A percentile compares a stretch with the other conserved stretches of the same genome.
These are phyloP conservation scores for Nigrograna mackinnonii DNA, from an alignment of 2,329 filamentous ascomycete species.

Conservation along the genomic window DNA sequence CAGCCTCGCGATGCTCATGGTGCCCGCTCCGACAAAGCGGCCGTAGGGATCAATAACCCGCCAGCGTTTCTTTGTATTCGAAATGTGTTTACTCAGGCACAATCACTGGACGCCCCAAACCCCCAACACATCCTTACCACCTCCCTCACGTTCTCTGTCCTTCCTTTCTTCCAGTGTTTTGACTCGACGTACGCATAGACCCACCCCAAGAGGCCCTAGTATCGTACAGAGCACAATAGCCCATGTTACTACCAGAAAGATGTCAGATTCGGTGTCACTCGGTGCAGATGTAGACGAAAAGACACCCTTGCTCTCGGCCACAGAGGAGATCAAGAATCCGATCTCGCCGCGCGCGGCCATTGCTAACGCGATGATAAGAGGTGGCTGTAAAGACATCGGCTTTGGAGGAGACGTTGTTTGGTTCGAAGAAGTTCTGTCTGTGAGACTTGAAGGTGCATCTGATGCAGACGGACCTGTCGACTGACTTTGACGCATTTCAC, in stretches of 20 bases:
- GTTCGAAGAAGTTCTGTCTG: constrained; percentile 9
- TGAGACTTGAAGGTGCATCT: constrained; percentile 2
- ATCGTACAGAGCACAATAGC: constrained; percentile 61
- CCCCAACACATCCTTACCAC: constrained; percentile 47
- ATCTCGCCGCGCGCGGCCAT: constrained; percentile 84
- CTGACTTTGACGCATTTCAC: background rate
- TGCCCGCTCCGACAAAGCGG: background rate
- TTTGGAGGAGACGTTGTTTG: constrained; percentile 39
- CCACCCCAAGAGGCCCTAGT: constrained; percentile 57
- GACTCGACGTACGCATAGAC: constrained; percentile 52
- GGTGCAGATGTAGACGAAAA: constrained; percentile 37
- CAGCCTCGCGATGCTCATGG: background rate
- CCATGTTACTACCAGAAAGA: constrained; percentile 60
- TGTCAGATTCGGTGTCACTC: constrained; percentile 39
- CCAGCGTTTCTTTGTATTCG: background rate
- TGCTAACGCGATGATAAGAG: constrained; percentile 65
- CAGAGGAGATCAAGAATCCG: constrained; percentile 72
- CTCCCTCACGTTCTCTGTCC: constrained; percentile 25
- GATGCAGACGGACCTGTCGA: constrained; percentile 1
- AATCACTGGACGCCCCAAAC: constrained; percentile 44
- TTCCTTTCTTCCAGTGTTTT: constrained; percentile 44
- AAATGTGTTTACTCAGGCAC: background rate
- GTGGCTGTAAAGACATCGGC: constrained; percentile 68
- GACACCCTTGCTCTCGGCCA: constrained; percentile 62
- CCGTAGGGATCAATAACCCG: background rate